phyloP scores from a whole-genome alignment of 495 filamentous ascomycete species.

The Penicillium coffeae region DNA sequence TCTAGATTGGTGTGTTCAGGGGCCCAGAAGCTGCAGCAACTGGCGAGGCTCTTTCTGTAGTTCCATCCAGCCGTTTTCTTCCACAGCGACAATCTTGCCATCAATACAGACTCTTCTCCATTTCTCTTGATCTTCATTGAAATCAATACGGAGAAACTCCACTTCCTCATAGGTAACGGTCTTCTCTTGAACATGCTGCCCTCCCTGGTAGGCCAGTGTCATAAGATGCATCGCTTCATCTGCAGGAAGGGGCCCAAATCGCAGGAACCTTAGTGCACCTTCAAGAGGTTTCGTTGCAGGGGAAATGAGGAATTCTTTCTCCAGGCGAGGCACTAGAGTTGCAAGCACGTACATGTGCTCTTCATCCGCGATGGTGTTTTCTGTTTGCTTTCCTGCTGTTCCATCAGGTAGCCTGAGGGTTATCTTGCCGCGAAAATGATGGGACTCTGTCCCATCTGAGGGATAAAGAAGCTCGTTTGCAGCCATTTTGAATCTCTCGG shows the following conservation, averaged over 20 bases:
- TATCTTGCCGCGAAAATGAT: slow-evolving; percentile 65
- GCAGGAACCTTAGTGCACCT: slow-evolving; percentile 64
- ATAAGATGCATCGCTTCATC: slow-evolving; percentile 70
- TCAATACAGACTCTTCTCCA: slow-evolving; percentile 89
- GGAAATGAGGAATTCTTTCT: slow-evolving; percentile 74
- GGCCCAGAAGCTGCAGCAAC: slow-evolving; percentile 26
- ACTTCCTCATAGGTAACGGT: slow-evolving; percentile 64
- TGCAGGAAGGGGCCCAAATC: slow-evolving; percentile 62
- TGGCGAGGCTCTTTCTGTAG: slow-evolving; percentile 42
- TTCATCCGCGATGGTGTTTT: slow-evolving; percentile 11
- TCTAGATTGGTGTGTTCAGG: too few relatives aligned
- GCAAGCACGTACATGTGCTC: slow-evolving; percentile 68
- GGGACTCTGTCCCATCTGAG: slow-evolving; percentile 52
- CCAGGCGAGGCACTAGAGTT: slow-evolving; percentile 73
- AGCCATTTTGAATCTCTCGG: slow-evolving; percentile 76
- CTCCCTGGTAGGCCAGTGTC: slow-evolving; percentile 68
- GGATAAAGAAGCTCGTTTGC: slow-evolving; percentile 69
- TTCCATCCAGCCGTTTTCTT: slow-evolving; percentile 66
- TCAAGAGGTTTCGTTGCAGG: slow-evolving; percentile 63
- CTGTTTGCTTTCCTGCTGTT: slow-evolving; percentile 1
- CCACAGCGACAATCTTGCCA: slow-evolving; percentile 74
- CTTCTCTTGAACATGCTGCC: slow-evolving; percentile 61
- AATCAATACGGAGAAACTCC: slow-evolving; percentile 59
- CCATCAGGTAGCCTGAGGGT: slow-evolving; percentile 26
- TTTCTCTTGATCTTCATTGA: slow-evolving; percentile 56